A percentile compares a stretch with the other conserved stretches of the same genome.
phyloP scores from a whole-genome alignment of 2,329 filamentous ascomycete genomes.

The Epichloe amarillans region DNA sequence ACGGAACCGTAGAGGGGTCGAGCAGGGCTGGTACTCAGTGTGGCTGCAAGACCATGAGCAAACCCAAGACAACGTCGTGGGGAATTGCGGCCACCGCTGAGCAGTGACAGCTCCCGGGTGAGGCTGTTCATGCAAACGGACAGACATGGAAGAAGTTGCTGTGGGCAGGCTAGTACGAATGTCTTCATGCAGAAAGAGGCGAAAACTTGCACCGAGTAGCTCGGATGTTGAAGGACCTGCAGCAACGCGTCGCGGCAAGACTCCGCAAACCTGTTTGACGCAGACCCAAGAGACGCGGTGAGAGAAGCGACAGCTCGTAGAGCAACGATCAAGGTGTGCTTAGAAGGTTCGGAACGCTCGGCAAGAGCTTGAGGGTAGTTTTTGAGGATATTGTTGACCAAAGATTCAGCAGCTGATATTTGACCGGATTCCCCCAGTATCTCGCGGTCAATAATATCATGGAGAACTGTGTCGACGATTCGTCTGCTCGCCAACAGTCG shows the following conservation, averaged over 20 bases:
- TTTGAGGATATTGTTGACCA: constrained; percentile 82
- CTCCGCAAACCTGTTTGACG: constrained; percentile 67
- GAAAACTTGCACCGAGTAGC: constrained; percentile 89
- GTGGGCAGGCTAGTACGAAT: constrained; percentile 81
- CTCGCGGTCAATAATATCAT: constrained; percentile 66
- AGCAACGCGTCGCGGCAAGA: constrained; percentile 73
- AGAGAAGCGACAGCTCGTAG: constrained; percentile 69
- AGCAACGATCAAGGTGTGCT: constrained; percentile 68
- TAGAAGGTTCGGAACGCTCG: constrained; percentile 77
- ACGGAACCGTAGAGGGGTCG: constrained; percentile 90
- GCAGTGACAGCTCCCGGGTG: constrained; percentile 67
- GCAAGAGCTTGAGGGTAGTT: constrained; percentile 86
- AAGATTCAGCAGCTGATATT: constrained; percentile 61
- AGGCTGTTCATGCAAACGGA: constrained; percentile 96
- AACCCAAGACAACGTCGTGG: constrained; percentile 78
- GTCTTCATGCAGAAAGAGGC: constrained; percentile 74
- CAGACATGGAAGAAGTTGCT: constrained; percentile 79
- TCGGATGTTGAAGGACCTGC: constrained; percentile 85
- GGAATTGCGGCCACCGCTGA: constrained; percentile 63
- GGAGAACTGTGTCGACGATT: constrained; percentile 71
- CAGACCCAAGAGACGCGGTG: constrained; percentile 68
- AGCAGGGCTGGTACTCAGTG: constrained; percentile 75
- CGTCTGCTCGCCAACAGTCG: constrained; percentile 72
- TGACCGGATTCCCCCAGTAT: constrained; percentile 86
- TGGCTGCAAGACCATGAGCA: constrained; percentile 79